Base-by-base conservation (phyloP, 2,329 filamentous ascomycete species). In the Calonectria pseudoreteaudii region DNA sequence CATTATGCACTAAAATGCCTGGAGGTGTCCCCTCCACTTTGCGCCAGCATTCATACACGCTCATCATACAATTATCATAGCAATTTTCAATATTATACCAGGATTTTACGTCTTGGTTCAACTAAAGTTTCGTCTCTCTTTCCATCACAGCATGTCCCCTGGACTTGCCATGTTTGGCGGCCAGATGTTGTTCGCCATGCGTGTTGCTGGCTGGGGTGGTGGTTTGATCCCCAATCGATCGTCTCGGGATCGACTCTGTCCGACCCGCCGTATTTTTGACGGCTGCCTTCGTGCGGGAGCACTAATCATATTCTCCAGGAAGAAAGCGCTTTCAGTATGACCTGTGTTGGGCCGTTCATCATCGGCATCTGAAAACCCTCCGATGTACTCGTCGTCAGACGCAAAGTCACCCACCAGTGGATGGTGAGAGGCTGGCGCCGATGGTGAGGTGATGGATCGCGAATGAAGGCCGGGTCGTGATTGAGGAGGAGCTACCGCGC, bases 371-470 rank as follows among this genome's bases (percentile, higher is more conserved):
- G 95, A 98, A 78, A 96, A 93, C 0, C 94, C 89, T 66, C 94
- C 94, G 52, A 88, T 87, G 53, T 90, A 88, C 77, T 98, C 95
- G 71, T 98, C 95, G 72, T 97, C 94, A 0, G 93, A 95, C 3
- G 92, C 87, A 64, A 94, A 89, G 16, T 94, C 91, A 47, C 88
- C 88, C 69, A 91, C 87, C 41, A 88, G 88, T 14, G 87, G 83
- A 75, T 91, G 88, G 78, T 90, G 89, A 10, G 88, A 89, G 8
- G 88, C 85, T 14, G 91, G 87, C 8, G 90, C 87, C 10, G 91
- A 91, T 0, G 96, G 96, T 0, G 95, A 97, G 0, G 96, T 98
- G 66, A 98, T 91, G 16, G 95, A 97, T 23, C 96, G 92, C 8
- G 91, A 90, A 82, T 98, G 96, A 26, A 98, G 87, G 3, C 90